Conservation (phyloP, 73 alveolate genomes). For the Tetrahymena borealis region DNA sequence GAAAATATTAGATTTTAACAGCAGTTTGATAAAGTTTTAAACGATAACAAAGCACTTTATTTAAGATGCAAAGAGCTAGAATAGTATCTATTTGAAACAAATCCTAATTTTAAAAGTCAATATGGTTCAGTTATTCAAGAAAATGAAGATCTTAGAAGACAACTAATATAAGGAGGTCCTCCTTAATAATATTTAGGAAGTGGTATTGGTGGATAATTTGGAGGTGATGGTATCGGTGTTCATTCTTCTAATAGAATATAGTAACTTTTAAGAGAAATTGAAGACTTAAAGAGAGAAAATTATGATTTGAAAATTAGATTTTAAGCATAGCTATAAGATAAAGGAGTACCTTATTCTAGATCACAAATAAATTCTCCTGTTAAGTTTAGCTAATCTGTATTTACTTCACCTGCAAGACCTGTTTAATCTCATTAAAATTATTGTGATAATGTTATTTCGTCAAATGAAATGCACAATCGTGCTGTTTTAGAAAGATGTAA, state of each 20-base stretch:
- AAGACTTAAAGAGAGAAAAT: not conserved
- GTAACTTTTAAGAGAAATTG: not conserved
- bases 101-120: not conserved
- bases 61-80: not conserved
- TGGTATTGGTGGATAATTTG: not conserved
- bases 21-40: not conserved
- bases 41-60: not conserved
- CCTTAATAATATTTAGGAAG: not conserved
- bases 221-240: not conserved
- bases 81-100: not conserved
- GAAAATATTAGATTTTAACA: not conserved
- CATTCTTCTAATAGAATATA: not conserved
- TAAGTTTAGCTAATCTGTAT: not conserved
- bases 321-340: not conserved
- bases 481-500: not conserved
- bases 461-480: not conserved
- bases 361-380: not conserved
- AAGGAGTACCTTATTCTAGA: not conserved
- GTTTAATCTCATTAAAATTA: not conserved
- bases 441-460: not conserved
- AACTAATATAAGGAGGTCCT: not conserved
- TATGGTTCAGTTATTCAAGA: not conserved
- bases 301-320: not conserved
- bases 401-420: not conserved
- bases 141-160: not conserved